Percentiles rank a stretch among this genome's conserved stretches.
Evolutionary conservation across 2,329 filamentous ascomycete genomes (phyloP).

Genomic region (Epichloe hybrida): DNA sequence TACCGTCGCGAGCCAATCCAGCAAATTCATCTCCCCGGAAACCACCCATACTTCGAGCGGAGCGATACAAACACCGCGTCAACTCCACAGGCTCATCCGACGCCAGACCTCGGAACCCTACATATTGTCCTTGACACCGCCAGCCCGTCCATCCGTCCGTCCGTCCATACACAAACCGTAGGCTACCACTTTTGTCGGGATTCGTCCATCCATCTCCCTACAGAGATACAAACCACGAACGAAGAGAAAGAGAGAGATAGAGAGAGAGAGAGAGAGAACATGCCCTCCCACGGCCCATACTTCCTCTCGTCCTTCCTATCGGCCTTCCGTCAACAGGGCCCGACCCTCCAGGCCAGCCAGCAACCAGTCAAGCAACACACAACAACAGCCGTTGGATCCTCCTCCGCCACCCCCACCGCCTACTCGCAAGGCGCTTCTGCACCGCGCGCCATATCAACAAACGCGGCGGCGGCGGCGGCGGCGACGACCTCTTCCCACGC

Average conservation of each 20-base stretch:
- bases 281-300: slow-evolving; percentile 41
- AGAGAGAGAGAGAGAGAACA: background rate
- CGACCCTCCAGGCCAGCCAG: slow-evolving; percentile 21
- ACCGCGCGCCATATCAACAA: slow-evolving; percentile 12
- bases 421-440: slow-evolving; percentile 11
- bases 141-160: background rate
- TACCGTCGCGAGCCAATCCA: too few species aligned
- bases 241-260: too few species aligned
- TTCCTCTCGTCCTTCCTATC: slow-evolving; percentile 44
- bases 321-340: slow-evolving; percentile 36
- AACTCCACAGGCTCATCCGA: background rate
- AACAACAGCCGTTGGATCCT: slow-evolving; percentile 13
- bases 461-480: slow-evolving; percentile 12
- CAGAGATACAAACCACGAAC: background rate
- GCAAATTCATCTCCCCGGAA: too few species aligned
- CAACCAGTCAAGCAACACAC: slow-evolving; percentile 23
- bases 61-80: background rate
- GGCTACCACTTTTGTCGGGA: background rate
- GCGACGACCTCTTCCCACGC: slow-evolving; percentile 11
- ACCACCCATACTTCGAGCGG: too few species aligned
- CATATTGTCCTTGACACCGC: background rate
- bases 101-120: background rate
- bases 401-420: slow-evolving; percentile 13
- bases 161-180: background rate
- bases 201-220: background rate